Evolutionary conservation across 768 basidiomycete species (phyloP).

Genomic region (Tulasnella sp.): DNA sequence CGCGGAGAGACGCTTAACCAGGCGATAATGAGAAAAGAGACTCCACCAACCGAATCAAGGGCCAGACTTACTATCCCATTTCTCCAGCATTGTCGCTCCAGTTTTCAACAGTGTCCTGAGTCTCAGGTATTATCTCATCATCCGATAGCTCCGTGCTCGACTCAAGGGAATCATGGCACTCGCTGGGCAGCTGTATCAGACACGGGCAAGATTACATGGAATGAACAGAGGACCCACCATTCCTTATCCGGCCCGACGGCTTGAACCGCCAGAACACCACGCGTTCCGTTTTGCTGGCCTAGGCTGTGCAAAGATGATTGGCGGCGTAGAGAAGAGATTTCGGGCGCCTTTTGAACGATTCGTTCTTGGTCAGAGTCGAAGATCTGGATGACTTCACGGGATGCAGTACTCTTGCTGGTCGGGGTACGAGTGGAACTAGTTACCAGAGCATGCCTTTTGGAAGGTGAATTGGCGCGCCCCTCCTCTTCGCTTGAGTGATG

Average conservation of each 20-base stretch:
- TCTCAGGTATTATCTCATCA: constrained; percentile 15
- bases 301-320: constrained; percentile 10
- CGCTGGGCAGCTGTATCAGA: background rate
- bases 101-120: constrained; percentile 1
- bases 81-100: constrained; percentile 11
- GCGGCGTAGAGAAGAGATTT: background rate
- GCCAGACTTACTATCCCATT: constrained; percentile 5
- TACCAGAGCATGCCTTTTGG: background rate
- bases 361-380: background rate
- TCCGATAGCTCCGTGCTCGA: background rate
- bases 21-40: background rate
- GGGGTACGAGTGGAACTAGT: background rate
- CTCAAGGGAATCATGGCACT: background rate
- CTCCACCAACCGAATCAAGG: background rate
- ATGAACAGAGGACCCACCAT: background rate
- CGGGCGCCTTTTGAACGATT: background rate
- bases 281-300: background rate
- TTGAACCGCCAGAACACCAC: background rate
- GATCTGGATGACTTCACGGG: background rate
- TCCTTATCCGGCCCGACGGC: background rate
- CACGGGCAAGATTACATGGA: background rate
- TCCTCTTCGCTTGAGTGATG: constrained; percentile 11
- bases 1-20: background rate
- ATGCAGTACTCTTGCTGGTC: background rate
- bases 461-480: background rate